phyloP scores from a whole-genome alignment of 805 yeast species.

The Kurtzmaniella cleridarum region DNA sequence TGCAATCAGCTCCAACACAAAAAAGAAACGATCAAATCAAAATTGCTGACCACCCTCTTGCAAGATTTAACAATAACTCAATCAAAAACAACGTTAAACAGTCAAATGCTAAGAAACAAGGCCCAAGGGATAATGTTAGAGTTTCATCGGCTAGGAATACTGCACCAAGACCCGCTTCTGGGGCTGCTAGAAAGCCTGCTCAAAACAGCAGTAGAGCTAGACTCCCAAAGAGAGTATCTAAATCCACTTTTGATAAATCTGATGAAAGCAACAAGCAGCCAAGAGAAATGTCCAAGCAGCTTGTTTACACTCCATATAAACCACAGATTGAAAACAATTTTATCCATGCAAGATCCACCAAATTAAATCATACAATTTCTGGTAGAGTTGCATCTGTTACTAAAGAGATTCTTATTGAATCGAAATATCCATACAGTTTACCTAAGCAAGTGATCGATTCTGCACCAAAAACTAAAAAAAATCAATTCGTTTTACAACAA shows the following conservation, averaged over 20 bases:
- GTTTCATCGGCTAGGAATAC: neutral
- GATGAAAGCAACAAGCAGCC: neutral
- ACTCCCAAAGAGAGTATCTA: neutral
- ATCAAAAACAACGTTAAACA: neutral
- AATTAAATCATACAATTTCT: constrained; percentile 19
- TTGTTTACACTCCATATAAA: constrained; percentile 9
- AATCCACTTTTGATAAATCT: neutral
- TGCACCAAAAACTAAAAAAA: constrained; percentile 13
- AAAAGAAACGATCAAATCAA: constrained; percentile 3
- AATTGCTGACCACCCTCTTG: constrained; percentile 18
- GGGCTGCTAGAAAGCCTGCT: constrained; percentile 1
- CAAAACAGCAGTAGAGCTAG: constrained; percentile 1
- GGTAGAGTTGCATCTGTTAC: constrained; percentile 37
- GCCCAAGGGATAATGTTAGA: neutral
- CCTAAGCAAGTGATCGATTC: constrained; percentile 28
- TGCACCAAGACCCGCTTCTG: neutral
- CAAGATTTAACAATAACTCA: constrained; percentile 1
- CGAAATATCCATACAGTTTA: constrained; percentile 37
- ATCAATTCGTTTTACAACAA: constrained; percentile 28
- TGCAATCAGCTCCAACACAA: constrained; percentile 2
- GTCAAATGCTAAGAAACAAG: constrained; percentile 1
- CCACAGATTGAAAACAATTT: constrained; percentile 22
- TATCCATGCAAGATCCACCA: constrained; percentile 34
- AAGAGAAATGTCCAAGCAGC: constrained; percentile 6
- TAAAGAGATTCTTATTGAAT: constrained; percentile 30